Percentiles rank a stretch among this genome's conserved stretches.
These are phyloP conservation scores for Yamadazyma diddensiae DNA, from an alignment of 1,139 yeast genomes.

Conservation along the genomic window DNA sequence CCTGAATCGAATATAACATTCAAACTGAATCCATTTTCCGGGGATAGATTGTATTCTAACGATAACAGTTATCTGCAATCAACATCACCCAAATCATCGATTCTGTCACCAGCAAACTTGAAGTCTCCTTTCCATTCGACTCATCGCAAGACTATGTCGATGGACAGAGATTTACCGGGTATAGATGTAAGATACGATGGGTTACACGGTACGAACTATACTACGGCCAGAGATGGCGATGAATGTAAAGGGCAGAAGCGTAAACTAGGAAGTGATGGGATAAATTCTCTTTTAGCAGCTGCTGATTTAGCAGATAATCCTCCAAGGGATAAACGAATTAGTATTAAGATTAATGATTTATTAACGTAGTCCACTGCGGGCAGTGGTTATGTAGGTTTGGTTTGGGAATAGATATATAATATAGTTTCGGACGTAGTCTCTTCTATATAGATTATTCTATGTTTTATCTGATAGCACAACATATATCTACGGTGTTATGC, in stretches of 20 bases:
- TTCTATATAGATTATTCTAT: no score
- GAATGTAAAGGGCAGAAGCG: not conserved
- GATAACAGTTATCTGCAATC: not conserved
- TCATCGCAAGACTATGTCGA: not conserved
- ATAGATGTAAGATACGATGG: not conserved
- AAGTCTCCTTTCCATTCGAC: slow-evolving; percentile 1
- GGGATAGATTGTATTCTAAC: not conserved
- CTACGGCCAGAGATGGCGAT: not conserved
- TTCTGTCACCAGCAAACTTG: slow-evolving; percentile 1
- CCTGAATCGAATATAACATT: not conserved
- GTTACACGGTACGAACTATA: not conserved
- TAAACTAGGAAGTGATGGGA: slow-evolving; percentile 16
- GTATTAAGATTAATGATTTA: slow-evolving; percentile 29
- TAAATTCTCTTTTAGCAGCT: slow-evolving; percentile 26
- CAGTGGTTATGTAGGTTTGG: slow-evolving; percentile 1
- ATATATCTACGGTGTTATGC: no score
- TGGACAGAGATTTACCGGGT: not conserved
- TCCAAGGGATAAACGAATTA: slow-evolving; percentile 20
- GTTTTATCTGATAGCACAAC: no score
- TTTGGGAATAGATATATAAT: not conserved
- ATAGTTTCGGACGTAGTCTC: no score
- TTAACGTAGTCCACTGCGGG: slow-evolving; percentile 15
- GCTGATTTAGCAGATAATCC: slow-evolving; percentile 22
- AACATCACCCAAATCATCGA: slow-evolving; percentile 1
- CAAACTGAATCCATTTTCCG: not conserved